phyloP scores from a whole-genome alignment of 2,329 filamentous ascomycete species.

The Metarhizium robertsii region DNA sequence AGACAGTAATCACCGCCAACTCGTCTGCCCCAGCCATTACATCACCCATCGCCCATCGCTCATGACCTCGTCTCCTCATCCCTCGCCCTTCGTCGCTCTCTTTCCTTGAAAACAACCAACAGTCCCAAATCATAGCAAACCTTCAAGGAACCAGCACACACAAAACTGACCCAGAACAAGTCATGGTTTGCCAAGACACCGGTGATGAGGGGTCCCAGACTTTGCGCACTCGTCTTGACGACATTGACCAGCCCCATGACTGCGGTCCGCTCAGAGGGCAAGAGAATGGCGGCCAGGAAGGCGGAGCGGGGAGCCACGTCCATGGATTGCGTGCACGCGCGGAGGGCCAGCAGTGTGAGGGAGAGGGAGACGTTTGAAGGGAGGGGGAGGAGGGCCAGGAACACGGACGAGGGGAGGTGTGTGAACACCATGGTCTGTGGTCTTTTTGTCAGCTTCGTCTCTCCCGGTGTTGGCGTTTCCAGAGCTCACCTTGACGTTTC shows the following conservation, averaged over 20 bases:
- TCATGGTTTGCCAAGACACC: slow-evolving; percentile 49
- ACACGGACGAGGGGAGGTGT: slow-evolving; percentile 59
- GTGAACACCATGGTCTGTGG: slow-evolving; percentile 64
- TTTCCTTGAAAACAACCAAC: slow-evolving; percentile 24
- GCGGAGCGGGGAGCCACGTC: slow-evolving; percentile 61
- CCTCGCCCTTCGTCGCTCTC: slow-evolving; percentile 4
- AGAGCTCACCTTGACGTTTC: slow-evolving; percentile 52
- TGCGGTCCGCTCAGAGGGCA: slow-evolving; percentile 57
- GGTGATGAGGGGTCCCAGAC: slow-evolving; percentile 52
- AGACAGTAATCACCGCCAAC: neutral
- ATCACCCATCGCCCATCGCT: neutral
- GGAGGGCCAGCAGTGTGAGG: slow-evolving; percentile 50
- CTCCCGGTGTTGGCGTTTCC: neutral
- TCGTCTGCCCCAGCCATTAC: too few species aligned
- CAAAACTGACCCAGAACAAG: slow-evolving; percentile 54
- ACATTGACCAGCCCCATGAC: slow-evolving; percentile 64
- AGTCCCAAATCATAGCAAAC: slow-evolving; percentile 50
- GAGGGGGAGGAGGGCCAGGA: slow-evolving; percentile 52
- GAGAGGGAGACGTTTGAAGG: slow-evolving; percentile 43
- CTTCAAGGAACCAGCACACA: slow-evolving; percentile 54
- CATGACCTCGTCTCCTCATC: neutral
- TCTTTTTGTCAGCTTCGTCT: neutral
- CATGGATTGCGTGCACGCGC: slow-evolving; percentile 57
- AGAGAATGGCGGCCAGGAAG: slow-evolving; percentile 57
- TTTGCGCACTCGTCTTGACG: slow-evolving; percentile 56